These are phyloP conservation scores for Leccinum disarticulatum DNA, from an alignment of 768 basidiomycete genomes.

Conservation along the genomic window DNA sequence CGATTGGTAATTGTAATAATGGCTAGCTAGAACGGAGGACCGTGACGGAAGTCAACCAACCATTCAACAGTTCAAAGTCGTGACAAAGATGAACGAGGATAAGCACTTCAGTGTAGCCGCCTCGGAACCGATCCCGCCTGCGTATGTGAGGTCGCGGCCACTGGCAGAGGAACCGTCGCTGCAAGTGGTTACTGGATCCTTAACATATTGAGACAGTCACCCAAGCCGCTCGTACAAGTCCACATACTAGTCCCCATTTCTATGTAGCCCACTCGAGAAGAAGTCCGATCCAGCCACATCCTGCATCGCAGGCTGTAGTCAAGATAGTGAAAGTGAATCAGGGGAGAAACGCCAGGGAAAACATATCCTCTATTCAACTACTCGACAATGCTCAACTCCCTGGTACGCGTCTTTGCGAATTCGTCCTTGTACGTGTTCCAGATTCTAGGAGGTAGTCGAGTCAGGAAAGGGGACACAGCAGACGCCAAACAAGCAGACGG, in stretches of 20 bases:
- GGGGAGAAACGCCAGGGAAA: background rate
- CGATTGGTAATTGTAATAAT: background rate
- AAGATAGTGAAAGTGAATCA: background rate
- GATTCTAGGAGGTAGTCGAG: slow-evolving; percentile 51
- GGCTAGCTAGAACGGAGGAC: no score
- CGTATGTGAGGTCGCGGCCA: no score
- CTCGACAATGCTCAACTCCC: slow-evolving; percentile 78
- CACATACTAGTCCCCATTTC: background rate
- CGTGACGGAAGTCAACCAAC: no score
- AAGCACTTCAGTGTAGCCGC: no score
- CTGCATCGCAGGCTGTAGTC: background rate
- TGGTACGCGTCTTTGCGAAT: slow-evolving; percentile 80
- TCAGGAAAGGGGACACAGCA: slow-evolving; percentile 5
- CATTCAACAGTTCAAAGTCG: no score
- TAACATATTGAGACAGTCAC: background rate
- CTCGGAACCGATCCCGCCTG: no score
- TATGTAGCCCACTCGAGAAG: background rate
- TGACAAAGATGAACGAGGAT: no score
- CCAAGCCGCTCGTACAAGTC: background rate
- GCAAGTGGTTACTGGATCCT: background rate
- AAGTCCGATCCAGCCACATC: background rate
- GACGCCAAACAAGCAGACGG: slow-evolving; percentile 25
- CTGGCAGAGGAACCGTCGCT: no score
- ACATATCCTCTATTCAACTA: slow-evolving; percentile 28
- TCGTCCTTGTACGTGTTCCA: slow-evolving; percentile 96